Percentiles rank a stretch among this genome's conserved stretches.
Conservation (phyloP, 495 filamentous ascomycete species). For the Penicillium cataractarum region DNA sequence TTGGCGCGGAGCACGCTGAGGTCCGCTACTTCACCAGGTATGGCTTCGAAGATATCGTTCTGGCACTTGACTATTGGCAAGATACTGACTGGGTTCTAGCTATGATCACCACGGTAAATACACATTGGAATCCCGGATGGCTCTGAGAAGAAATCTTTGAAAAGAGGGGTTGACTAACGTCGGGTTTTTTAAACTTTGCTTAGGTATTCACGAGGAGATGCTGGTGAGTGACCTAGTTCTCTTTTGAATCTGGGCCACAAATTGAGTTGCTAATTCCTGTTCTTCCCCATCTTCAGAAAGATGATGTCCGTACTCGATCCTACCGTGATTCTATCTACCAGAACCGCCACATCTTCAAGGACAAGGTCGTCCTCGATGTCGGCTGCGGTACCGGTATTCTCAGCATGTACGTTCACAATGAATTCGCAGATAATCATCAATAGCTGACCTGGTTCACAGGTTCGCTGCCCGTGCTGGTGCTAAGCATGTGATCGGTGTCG, state of each 20-base stretch:
- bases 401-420: conserved; percentile 66
- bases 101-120: conserved; percentile 91
- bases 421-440: neutral
- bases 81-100: conserved; percentile 52
- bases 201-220: conserved; percentile 98
- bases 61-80: too few species aligned
- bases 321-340: conserved; percentile 97
- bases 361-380: conserved; percentile 96
- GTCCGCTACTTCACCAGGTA: conserved; percentile 98
- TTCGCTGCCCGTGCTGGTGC: conserved; percentile 95
- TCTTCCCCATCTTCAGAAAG: conserved; percentile 65
- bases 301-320: conserved; percentile 92
- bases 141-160: neutral
- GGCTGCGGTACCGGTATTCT: conserved; percentile 93
- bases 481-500: conserved; percentile 92
- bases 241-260: neutral
- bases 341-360: conserved; percentile 94
- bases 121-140: neutral
- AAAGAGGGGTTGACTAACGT: conserved; percentile 20
- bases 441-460: conserved; percentile 53
- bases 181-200: conserved; percentile 31
- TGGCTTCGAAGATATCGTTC: conserved; percentile 21
- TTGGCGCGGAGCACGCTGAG: conserved; percentile 80
- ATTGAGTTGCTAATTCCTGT: conserved; percentile 18
- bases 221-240: conserved; percentile 65